Conservation (phyloP, 1,139 yeast genomes). For the Zygosaccharomyces sapae region DNA sequence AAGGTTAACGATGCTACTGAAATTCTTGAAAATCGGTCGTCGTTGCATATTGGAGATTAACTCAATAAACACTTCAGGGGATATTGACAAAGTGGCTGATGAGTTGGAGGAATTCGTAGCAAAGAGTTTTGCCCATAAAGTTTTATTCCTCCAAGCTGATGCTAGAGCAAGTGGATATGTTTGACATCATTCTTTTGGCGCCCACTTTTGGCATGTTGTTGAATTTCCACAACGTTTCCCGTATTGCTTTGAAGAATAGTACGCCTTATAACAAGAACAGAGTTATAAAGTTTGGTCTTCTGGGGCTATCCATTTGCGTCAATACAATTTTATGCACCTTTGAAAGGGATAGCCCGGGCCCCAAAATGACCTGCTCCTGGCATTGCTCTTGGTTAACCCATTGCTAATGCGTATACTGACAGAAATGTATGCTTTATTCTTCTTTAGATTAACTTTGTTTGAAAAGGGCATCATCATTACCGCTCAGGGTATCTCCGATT, state of each 20-base stretch:
- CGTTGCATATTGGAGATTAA: constrained; percentile 16
- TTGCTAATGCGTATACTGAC: constrained; percentile 20
- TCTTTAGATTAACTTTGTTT: constrained; percentile 19
- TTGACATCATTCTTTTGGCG: constrained; percentile 19
- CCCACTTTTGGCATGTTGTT: constrained; percentile 21
- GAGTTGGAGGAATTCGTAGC: constrained; percentile 14
- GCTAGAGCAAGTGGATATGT: constrained; percentile 16
- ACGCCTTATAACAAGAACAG: constrained; percentile 13
- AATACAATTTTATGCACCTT: constrained; percentile 17
- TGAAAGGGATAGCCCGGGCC: constrained; percentile 10
- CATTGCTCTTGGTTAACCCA: constrained; percentile 20
- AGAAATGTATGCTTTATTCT: constrained; percentile 24
- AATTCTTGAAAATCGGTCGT: constrained; percentile 18
- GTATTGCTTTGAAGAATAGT: constrained; percentile 14
- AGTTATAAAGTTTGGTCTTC: constrained; percentile 14
- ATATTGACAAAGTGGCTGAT: constrained; percentile 10
- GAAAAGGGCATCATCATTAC: constrained; percentile 19
- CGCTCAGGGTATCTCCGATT: constrained; percentile 8
- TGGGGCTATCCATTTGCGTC: constrained; percentile 18
- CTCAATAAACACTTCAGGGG: constrained; percentile 6
- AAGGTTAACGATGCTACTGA: constrained; percentile 10
- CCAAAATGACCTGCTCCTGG: constrained; percentile 16
- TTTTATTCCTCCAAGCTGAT: constrained; percentile 15
- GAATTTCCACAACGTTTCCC: constrained; percentile 19
- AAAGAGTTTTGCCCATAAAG: constrained; percentile 15